Percentiles rank a stretch among this genome's conserved stretches.
Evolutionary conservation across 192 early-diverging fungal genomes (phyloP).

Genomic region (Linnemannia elongata): DNA sequence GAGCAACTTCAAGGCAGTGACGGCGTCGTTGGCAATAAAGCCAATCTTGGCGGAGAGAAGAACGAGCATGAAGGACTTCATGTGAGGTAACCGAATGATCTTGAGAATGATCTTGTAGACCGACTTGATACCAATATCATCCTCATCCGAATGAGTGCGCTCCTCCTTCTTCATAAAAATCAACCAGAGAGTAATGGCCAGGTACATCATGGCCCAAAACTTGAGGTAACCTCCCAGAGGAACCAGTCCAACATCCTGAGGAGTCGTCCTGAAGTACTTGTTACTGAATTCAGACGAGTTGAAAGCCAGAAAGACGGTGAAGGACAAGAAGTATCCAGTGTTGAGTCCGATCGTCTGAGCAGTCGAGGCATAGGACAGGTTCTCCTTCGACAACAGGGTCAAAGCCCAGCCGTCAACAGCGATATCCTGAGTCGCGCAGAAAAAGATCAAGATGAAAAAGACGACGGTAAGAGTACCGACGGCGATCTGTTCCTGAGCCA

Average conservation of each 20-base stretch:
- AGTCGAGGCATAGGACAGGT: slow-evolving; percentile 91
- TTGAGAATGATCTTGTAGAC: slow-evolving; percentile 93
- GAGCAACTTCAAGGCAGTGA: slow-evolving; percentile 93
- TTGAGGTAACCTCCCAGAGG: slow-evolving; percentile 88
- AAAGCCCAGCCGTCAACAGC: slow-evolving; percentile 93
- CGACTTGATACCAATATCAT: slow-evolving; percentile 73
- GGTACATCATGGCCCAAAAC: slow-evolving; percentile 95
- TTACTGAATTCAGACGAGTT: slow-evolving; percentile 96
- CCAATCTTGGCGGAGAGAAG: slow-evolving; percentile 93
- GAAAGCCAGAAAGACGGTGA: slow-evolving; percentile 97
- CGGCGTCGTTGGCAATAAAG: slow-evolving; percentile 95
- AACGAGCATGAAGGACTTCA: slow-evolving; percentile 86
- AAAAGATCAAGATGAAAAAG: slow-evolving; percentile 90
- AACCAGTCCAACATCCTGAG: slow-evolving; percentile 79
- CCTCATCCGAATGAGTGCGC: slow-evolving; percentile 57
- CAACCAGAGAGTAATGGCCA: slow-evolving; percentile 88
- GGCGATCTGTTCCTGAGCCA: slow-evolving; percentile 71
- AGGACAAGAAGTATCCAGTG: slow-evolving; percentile 94
- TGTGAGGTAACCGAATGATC: slow-evolving; percentile 90
- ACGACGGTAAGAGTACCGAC: slow-evolving; percentile 78
- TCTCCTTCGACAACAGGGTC: slow-evolving; percentile 91
- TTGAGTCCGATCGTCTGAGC: slow-evolving; percentile 98
- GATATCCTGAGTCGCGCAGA: slow-evolving; percentile 95
- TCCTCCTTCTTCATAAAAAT: slow-evolving; percentile 84
- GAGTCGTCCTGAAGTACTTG: slow-evolving; percentile 83